Base-by-base conservation (phyloP, 805 yeast species). In the Yarrowia hollandica region DNA sequence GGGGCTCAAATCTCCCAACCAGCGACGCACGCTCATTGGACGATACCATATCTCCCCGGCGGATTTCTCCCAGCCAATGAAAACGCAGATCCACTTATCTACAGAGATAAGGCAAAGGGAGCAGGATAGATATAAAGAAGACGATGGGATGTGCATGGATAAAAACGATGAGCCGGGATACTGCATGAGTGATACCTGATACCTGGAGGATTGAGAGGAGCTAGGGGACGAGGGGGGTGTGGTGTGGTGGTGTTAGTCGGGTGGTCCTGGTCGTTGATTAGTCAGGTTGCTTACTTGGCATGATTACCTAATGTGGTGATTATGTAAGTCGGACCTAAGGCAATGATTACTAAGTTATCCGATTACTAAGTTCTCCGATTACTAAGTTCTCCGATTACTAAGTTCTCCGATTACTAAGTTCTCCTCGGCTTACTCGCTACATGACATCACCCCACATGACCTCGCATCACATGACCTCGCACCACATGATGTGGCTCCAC, bases 51-150 rank as follows among this genome's bases (percentile, higher is more conserved):
- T 48, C 38, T 31, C 28, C 28, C 28, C n/a, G 18, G 12, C 18
- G 28, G 21, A 16, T 4, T 22, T 9, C 39, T 15, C 19, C 28
- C 39, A 21, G 12, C 55, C 55, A 48, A 48, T 48, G 16, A 48
- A 15, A 31, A 22, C 9, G 21, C 39, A 22, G 22, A 31, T 22
- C 21, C 30, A 21, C 55, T 48, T 48, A 48, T 48, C 55, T 48
- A 48, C 55, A 48, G 55, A 31, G 55, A 48, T 48, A 48, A 48
- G 55, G 55, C 55, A 48, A 48, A 48, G 55, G 22, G 19, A 48
- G 39, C 55, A 48, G 55, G 50, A 48, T 33, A 25, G 39, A 48
- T 48, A 48, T 48, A 48, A 48, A 23, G 55, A 48, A 28, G 52
- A 44, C 35, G 52, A 18, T 4, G 35, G 52, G 23, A 28, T 18